phyloP scores from a whole-genome alignment of 2,329 filamentous ascomycete species.

The Diaporthe citriasiana region DNA sequence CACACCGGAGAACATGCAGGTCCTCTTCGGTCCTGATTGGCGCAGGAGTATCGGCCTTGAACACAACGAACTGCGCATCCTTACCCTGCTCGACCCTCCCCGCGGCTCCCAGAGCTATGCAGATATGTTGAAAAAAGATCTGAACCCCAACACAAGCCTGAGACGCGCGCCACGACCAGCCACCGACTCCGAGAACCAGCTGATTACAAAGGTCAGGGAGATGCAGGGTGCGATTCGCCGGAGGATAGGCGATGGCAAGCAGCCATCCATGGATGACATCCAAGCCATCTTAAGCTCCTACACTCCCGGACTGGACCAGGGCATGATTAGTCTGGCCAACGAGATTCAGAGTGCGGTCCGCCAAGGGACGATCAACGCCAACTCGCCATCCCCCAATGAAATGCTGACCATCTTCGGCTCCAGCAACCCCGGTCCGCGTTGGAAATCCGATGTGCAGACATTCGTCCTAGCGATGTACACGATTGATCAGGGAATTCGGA shows the following conservation, averaged over 20 bases:
- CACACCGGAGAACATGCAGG: slow-evolving; percentile 12
- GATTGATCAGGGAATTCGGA: slow-evolving; percentile 1
- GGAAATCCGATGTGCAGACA: neutral
- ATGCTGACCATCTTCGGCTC: neutral
- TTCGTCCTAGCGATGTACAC: slow-evolving; percentile 9
- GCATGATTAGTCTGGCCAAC: no score
- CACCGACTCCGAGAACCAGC: neutral
- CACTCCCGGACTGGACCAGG: neutral
- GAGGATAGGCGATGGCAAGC: neutral
- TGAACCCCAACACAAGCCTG: neutral
- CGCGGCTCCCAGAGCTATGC: neutral
- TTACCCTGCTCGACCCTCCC: neutral
- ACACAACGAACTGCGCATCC: neutral
- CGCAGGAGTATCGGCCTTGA: neutral
- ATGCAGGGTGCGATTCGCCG: neutral
- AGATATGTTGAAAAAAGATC: rapidly evolving
- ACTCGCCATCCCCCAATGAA: neutral
- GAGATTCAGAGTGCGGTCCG: no score
- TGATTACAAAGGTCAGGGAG: neutral
- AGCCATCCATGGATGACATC: neutral
- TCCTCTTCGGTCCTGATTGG: slow-evolving; percentile 1
- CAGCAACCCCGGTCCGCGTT: neutral
- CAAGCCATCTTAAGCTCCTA: neutral
- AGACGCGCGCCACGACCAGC: neutral
- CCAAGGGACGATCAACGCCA: no score